phyloP scores from a whole-genome alignment of 768 basidiomycete species.

The Leccinum broughii region DNA sequence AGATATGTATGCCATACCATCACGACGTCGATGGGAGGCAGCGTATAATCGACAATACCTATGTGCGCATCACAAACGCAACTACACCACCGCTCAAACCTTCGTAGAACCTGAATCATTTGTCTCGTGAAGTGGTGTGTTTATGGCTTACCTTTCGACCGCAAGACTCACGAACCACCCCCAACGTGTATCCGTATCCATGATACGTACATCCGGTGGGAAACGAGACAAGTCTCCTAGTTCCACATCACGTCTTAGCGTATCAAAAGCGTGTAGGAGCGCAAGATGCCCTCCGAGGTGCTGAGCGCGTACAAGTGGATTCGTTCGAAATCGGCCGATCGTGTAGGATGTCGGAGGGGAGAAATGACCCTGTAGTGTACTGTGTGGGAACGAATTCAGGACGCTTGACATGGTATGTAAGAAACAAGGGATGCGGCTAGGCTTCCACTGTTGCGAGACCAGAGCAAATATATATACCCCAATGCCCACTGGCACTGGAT shows the following conservation, averaged over 20 bases:
- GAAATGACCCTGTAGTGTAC: not conserved
- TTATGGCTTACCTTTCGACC: conserved; percentile 31
- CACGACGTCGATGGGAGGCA: conserved; percentile 37
- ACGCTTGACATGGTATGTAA: not conserved
- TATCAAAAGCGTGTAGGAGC: conserved; percentile 28
- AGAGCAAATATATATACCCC: not conserved
- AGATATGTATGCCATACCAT: conserved; percentile 41
- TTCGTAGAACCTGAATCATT: conserved; percentile 1
- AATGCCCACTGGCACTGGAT: not conserved
- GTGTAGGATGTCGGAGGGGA: not conserved
- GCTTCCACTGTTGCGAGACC: not conserved
- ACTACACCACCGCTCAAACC: conserved; percentile 36
- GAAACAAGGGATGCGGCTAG: not conserved
- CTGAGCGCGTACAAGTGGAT: conserved; percentile 15
- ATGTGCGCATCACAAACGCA: not conserved
- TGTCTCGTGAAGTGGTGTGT: not conserved
- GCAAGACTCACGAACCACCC: conserved; percentile 37
- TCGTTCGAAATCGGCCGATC: not conserved
- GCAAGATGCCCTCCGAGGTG: conserved; percentile 31
- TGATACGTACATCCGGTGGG: conserved; percentile 3
- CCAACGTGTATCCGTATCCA: conserved; percentile 32
- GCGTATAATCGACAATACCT: not conserved
- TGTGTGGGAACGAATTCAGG: not conserved
- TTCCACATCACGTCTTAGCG: conserved; percentile 23
- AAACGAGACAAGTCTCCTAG: conserved; percentile 11